Evolutionary conservation across 78 protist species (phyloP), one percentile per base, ranked within the genome.

Genomic region (Chrysochromulina tobinii): DNA sequence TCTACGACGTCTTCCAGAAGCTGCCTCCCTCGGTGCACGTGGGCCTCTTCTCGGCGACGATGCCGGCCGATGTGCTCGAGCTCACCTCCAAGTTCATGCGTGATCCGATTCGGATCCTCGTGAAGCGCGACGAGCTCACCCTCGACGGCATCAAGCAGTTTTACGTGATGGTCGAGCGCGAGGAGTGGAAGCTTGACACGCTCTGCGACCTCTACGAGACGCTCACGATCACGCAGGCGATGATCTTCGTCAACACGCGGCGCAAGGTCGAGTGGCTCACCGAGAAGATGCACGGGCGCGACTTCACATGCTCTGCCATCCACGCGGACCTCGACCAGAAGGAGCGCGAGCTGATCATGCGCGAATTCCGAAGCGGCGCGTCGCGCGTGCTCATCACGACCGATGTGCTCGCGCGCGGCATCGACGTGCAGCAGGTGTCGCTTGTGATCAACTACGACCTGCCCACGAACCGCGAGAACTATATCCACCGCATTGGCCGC

Each of bases 71-170:
- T 18, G 98, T 99, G 69, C 94, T 99, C 61, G 99, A 98, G 88
- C 93, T 99, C 90, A 98, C 99, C 75, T 38, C 77, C 51, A 94
- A 91, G 89, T 99, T 99, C 94, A 98, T 99, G 99, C 92, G 97
- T 67, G 95, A 98, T 61, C 99, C 99, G 79, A 92, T 97, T 90
- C 94, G 97, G 54, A 96, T 96, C 64, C 93, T 96, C n/a, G 97
- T 96, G 61, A 88, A 89, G 88, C 75, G 83, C 67, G 95, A 95
- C 68, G 99, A 99, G 94, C 96, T 99, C 20, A 99, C 99, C 25
- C 97, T 99, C 61, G 99, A 98, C 53, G 99, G 99, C 90, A 98
- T 99, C 95, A 95, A 96, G 93, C 99, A 99, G 95, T 99, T 97
- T 94, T 99, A 94, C 97, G 93, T 99, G 53, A 92, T 93, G 27